Evolutionary conservation across 2,329 filamentous ascomycete genomes (phyloP).

Genomic region (Xylariomycetidae sp.): DNA sequence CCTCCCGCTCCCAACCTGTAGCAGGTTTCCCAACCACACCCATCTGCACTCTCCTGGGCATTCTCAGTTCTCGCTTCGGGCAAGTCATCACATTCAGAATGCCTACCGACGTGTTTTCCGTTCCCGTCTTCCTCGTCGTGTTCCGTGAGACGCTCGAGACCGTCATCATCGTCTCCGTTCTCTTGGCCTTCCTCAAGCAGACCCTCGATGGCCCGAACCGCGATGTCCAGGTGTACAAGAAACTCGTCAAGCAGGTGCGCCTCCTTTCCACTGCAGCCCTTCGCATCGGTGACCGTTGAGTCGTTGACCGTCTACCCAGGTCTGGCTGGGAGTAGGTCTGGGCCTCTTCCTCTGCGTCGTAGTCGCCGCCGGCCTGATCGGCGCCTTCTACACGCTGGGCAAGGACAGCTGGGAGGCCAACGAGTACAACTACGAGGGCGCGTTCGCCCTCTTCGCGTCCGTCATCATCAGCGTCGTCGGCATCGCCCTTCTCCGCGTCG

Average conservation of each 20-base stretch:
- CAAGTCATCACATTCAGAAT: constrained; percentile 11
- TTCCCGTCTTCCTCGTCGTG: constrained; percentile 73
- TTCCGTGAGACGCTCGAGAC: constrained; percentile 83
- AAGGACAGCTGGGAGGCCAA: constrained; percentile 59
- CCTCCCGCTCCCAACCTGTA: too few relatives aligned
- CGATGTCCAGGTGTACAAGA: constrained; percentile 60
- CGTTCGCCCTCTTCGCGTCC: constrained; percentile 67
- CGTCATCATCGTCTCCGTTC: constrained; percentile 78
- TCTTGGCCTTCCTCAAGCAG: constrained; percentile 80
- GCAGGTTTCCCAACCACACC: too few relatives aligned
- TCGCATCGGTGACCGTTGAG: background rate
- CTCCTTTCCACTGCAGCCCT: background rate
- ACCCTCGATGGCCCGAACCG: constrained; percentile 59
- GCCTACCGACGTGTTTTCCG: constrained; percentile 23
- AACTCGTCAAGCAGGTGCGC: constrained; percentile 56
- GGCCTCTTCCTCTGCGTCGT: constrained; percentile 60
- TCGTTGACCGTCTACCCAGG: constrained; percentile 29
- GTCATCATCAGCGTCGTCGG: constrained; percentile 80
- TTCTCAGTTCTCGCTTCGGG: background rate
- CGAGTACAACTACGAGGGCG: constrained; percentile 76
- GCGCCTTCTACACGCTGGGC: constrained; percentile 65
- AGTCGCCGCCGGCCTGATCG: constrained; percentile 63
- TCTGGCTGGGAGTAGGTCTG: constrained; percentile 61
- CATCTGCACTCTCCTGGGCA: background rate
- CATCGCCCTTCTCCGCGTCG: constrained; percentile 71